Base-by-base conservation (phyloP, 306 rosid species). In the Pyrus bretschneideri region DNA sequence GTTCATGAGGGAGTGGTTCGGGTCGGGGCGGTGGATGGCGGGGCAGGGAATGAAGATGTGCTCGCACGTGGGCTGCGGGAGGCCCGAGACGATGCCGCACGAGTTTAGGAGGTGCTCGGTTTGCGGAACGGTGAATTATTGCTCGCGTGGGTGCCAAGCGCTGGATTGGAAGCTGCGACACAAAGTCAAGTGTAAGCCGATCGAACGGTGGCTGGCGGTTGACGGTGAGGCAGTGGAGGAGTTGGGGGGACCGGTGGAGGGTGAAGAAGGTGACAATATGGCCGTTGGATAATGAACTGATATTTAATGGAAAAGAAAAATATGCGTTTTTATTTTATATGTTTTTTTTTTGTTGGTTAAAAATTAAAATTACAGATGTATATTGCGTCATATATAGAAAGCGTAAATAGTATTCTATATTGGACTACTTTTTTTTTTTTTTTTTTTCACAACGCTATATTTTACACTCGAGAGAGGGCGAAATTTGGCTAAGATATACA, bases 91-190 rank as follows among this genome's bases (percentile, higher is more conserved):
- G 9, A 83, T 97, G 72, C 84, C 92, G 17, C 91, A 92, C 51
- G 98, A 94, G 85, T 94, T 89, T 59, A 91, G 98, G 6, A 75
- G 95, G 70, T 94, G 98, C 75, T 90, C 98, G 0, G 93, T 90
- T 21, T 94, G 98, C 18, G 93, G 98, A 0, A 84, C 74, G 75
- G 98, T 82, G 21, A 91, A 90, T 8, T 94, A 94, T 67, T 94
- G 98, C 69, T 94, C 98, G 8, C 92, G 98, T 11, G 93, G 88
- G 3, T 94, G 98, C 61, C 98, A 94, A 68, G 91, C 97, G 55
- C 69, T 94, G 11, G 97, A 94, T 78, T 94, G 98, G 97, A 94
- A 90, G 75, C 61, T 86, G 70, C 65, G 91, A 4, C 98, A 93
- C 29, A 91, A 87, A 71, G 54, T 42, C 46, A 88, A 88, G 70